Conservation (phyloP, 2,329 filamentous ascomycete species). For the Mycosphaerella sp. region DNA sequence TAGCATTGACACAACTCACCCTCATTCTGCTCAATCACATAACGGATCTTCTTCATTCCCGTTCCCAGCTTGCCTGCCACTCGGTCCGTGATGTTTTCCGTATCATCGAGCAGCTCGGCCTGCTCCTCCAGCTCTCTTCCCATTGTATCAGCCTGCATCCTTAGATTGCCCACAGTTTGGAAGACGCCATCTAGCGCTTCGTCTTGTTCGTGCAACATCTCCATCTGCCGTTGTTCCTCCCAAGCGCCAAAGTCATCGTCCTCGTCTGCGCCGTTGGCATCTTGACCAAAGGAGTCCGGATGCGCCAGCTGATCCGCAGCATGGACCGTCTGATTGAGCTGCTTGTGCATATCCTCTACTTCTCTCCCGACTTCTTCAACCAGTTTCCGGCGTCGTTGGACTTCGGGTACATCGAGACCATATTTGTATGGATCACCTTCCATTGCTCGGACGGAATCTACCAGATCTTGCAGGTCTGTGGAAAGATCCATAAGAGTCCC, state of each 20-base stretch:
- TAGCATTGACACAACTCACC: constrained; percentile 50
- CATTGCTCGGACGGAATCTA: constrained; percentile 78
- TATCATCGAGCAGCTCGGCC: constrained; percentile 75
- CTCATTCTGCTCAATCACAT: constrained; percentile 84
- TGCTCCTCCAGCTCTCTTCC: constrained; percentile 95
- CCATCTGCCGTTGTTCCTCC: constrained; percentile 82
- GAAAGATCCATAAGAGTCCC: constrained; percentile 66
- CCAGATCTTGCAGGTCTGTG: constrained; percentile 82
- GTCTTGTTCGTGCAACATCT: constrained; percentile 94
- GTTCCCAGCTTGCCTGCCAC: constrained; percentile 79
- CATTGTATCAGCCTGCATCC: constrained; percentile 91
- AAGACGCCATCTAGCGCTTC: constrained; percentile 88
- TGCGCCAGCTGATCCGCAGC: constrained; percentile 47
- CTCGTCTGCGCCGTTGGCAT: constrained; percentile 39
- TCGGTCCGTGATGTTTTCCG: constrained; percentile 77
- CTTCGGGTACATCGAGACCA: constrained; percentile 76
- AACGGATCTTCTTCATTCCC: constrained; percentile 78
- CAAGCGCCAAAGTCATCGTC: constrained; percentile 58
- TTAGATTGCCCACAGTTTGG: constrained; percentile 81
- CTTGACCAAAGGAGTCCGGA: constrained; percentile 48
- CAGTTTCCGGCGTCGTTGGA: constrained; percentile 69
- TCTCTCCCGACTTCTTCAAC: constrained; percentile 87
- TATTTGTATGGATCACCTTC: constrained; percentile 83
- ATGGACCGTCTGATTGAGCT: constrained; percentile 59
- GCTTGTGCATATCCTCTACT: constrained; percentile 80